These are phyloP conservation scores for Helicostylum pulchrum DNA, from an alignment of 192 early-diverging fungal genomes.

Conservation along the genomic window DNA sequence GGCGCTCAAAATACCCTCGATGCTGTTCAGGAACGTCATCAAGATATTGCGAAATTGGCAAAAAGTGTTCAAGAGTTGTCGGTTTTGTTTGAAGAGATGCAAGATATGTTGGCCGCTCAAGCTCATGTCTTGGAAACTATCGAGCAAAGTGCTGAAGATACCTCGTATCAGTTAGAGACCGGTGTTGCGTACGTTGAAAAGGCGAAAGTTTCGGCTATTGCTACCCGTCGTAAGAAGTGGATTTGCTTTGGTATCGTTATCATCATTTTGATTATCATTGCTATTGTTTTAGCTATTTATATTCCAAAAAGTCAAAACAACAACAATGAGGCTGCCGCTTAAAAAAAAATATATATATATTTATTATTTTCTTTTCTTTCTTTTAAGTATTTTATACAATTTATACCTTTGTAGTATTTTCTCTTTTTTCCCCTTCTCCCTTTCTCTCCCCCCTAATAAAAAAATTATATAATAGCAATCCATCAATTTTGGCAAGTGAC, in stretches of 20 bases:
- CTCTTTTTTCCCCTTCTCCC: background rate
- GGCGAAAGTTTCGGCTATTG: conserved; percentile 44
- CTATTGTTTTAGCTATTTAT: conserved; percentile 30
- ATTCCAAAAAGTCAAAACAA: background rate
- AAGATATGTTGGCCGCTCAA: conserved; percentile 48
- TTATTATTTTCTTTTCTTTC: background rate
- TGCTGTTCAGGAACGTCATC: conserved; percentile 63
- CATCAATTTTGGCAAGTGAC: too few species aligned
- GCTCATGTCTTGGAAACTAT: conserved; percentile 27
- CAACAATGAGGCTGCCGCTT: background rate
- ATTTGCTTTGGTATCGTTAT: conserved; percentile 47
- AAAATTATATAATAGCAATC: background rate
- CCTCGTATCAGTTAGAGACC: conserved; percentile 56
- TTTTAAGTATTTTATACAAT: too few species aligned
- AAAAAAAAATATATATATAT: background rate
- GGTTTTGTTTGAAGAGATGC: conserved; percentile 64
- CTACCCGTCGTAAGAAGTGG: conserved; percentile 58
- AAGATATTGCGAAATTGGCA: conserved; percentile 56
- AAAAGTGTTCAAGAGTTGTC: conserved; percentile 54
- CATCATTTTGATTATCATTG: conserved; percentile 40
- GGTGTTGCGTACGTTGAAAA: conserved; percentile 57
- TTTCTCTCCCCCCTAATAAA: background rate
- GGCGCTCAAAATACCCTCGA: conserved; percentile 41
- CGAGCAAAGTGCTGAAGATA: conserved; percentile 37
- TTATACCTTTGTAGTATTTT: background rate